Evolutionary conservation across 768 basidiomycete species (phyloP), one percentile per base, ranked within the genome.

Genomic region (Lactarius evosmus): DNA sequence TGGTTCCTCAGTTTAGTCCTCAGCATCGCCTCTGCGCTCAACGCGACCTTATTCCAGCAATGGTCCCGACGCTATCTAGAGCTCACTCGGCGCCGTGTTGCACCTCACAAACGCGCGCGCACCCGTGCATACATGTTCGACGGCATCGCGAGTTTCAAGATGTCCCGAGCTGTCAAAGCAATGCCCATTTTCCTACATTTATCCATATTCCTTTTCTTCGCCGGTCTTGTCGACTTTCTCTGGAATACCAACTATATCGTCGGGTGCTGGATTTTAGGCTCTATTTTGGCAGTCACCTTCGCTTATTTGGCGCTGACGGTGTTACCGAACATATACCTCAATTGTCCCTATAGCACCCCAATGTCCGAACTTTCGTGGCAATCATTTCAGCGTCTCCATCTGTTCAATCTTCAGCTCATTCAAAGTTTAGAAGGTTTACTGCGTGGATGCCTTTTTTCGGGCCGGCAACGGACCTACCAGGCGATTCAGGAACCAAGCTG

Each of bases 331-430:
- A 1, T 56, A 16, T n/a, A 38, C 19, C 46, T 56, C 49, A 44
- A 62, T 30, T 56, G 30, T 32, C 54, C 60, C 0, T 56, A 62
- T 36, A 33, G 60, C 38, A 65, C 63, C 7, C 54, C 60, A n/a
- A 7, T 60, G 4, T 53, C 62, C 32, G 51, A 57, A 36, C 7
- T 58, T 2, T 32, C 27, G 7, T 53, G 53, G 38, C 34, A 22
- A 9, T 14, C 53, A 58, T 58, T 32, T 25, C 50, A 53, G 3
- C 44, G 3, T 53, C 17, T 52, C 29, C 14, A 22, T 33, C 14
- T 40, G 44, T 27, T 5, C 3, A 4, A 5, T 25, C 12, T 36
- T 62, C 16, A 3, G 22, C 4, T 52, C 36, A 29, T 51, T 22
- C n/a, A n/a, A 11, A 22, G 25, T 17, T n/a, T 56, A 12, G 54